Base-by-base conservation (phyloP, 2,329 filamentous ascomycete genomes). In the Plectosphaerella cucumerina region DNA sequence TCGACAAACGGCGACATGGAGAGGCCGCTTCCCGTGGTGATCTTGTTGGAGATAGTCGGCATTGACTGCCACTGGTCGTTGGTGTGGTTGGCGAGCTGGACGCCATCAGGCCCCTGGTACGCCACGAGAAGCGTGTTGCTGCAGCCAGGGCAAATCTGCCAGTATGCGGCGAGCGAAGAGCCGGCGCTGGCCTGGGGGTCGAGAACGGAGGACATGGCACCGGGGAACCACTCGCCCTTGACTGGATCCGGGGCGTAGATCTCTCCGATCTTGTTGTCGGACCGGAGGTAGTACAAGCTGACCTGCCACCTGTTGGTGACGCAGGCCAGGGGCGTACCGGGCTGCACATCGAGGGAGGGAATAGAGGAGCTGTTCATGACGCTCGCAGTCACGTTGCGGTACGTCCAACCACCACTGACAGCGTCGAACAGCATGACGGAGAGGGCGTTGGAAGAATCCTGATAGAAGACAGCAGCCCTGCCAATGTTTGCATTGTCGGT, bases 351-450 rank as follows among this genome's bases (percentile, higher is more conserved):
- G 20, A 47, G 15, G 12, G 45, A 20, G 1, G 45, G 45, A 26
- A 47, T 47, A n/a, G 33, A 37, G 5, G 45, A 37, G 33, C 12
- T 18, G 45, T 47, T 47, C 45, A 47, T 47, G 31, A 47, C 18
- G 18, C 45, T 47, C 26, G 45, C 31, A 12, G 45, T 47, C 5
- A 47, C 10, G 45, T 47, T 47, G 12, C 33, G 45, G 18, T 34
- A 21, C 15, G 14, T 17, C 45, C 45, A 47, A 6, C 17, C 14
- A 2, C 45, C 45, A 18, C 45, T 47, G 5, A 47, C 6, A 2
- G 45, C 34, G 33, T 47, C 45, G 45, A 35, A 47, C 17, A 47
- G 45, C 45, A 47, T 37, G 33, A 47, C 45, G 3, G 34, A 21
- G 6, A 47, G 9, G 31, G 18, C 45, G 33, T 47, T 47, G 18